phyloP scores from a whole-genome alignment of 1,284 basidiomycete genomes.

The Flammula alnicola region DNA sequence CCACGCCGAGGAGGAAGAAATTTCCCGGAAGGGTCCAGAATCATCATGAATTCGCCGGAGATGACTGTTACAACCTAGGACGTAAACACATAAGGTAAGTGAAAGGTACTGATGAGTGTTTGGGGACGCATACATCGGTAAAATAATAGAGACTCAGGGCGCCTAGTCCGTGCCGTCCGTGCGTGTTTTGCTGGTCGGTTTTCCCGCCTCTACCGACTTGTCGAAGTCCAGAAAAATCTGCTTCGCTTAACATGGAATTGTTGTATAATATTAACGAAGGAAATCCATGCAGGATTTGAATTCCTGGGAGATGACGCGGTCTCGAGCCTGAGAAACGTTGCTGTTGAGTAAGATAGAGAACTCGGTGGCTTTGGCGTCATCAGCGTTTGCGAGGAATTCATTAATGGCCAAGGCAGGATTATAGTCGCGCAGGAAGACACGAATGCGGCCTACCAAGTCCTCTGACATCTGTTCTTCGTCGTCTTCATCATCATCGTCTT shows the following conservation, averaged over 20 bases:
- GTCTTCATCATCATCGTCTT: conserved; percentile 34
- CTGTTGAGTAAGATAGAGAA: conserved; percentile 41
- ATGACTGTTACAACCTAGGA: conserved; percentile 48
- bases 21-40: conserved; percentile 46
- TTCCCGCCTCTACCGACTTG: conserved; percentile 49
- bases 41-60: conserved; percentile 43
- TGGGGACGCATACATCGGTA: conserved; percentile 40
- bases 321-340: not conserved
- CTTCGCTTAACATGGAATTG: conserved; percentile 38
- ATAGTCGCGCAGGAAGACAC: conserved; percentile 39
- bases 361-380: conserved; percentile 43
- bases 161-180: conserved; percentile 53
- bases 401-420: conserved; percentile 42
- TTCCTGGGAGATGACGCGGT: conserved; percentile 29
- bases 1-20: conserved; percentile 35
- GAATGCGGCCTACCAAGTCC: conserved; percentile 28
- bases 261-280: conserved; percentile 49
- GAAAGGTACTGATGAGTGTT: conserved; percentile 2
- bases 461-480: conserved; percentile 33
- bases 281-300: conserved; percentile 33
- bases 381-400: conserved; percentile 55
- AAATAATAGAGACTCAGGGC: conserved; percentile 52
- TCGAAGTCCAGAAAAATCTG: conserved; percentile 47
- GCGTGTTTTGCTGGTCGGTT: conserved; percentile 34
- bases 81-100: not conserved